Conservation (phyloP, 1,284 basidiomycete genomes). For the Spongiforma sp. region DNA sequence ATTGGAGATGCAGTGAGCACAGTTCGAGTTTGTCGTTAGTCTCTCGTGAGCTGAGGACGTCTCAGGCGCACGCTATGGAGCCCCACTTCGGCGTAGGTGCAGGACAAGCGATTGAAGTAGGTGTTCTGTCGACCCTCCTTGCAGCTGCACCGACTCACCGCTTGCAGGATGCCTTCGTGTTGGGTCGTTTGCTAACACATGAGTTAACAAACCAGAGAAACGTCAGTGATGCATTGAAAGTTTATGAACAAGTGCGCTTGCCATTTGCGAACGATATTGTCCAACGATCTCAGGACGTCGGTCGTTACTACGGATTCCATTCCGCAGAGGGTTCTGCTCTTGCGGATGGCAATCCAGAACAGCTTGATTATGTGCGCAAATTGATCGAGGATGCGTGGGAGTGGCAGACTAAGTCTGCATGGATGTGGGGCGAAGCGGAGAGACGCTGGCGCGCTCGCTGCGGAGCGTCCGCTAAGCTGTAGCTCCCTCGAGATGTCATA, state of each 20-base stretch:
- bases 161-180: constrained; percentile 41
- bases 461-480: too few relatives aligned
- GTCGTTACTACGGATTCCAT: constrained; percentile 8
- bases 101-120: constrained; percentile 38
- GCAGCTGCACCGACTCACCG: not conserved
- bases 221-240: constrained; percentile 29
- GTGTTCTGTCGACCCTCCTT: not conserved
- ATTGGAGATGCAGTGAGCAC: constrained; percentile 42
- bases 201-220: constrained; percentile 25
- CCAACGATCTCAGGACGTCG: constrained; percentile 7
- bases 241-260: constrained; percentile 40
- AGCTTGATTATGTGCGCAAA: constrained; percentile 13
- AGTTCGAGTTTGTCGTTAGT: not conserved
- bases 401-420: constrained; percentile 18
- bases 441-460: too few relatives aligned
- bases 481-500: too few relatives aligned
- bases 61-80: constrained; percentile 37
- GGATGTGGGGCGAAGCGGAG: constrained; percentile 21
- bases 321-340: not conserved
- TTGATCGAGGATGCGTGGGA: constrained; percentile 23
- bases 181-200: constrained; percentile 40
- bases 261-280: constrained; percentile 28
- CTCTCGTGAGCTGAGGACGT: not conserved
- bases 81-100: constrained; percentile 39
- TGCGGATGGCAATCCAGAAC: constrained; percentile 1